A percentile compares a stretch with the other conserved stretches of the same genome.
phyloP scores from a whole-genome alignment of 495 filamentous ascomycete species.

The Choiromyces venosus region DNA sequence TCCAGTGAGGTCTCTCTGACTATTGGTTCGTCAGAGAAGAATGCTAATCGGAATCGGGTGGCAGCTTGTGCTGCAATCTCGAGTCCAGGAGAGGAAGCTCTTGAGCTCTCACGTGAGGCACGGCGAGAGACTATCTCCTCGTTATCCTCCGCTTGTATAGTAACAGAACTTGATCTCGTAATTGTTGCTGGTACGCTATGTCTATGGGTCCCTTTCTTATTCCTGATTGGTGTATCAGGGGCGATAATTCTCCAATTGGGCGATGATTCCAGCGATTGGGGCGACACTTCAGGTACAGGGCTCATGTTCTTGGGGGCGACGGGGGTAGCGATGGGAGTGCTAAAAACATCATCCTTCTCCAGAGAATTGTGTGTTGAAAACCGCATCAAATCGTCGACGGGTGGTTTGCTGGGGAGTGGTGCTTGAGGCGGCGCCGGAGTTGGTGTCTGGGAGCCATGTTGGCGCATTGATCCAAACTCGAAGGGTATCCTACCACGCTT shows the following conservation, averaged over 20 bases:
- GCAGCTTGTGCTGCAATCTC: conserved; percentile 35
- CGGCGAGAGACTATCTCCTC: conserved; percentile 6
- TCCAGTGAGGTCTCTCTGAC: conserved; percentile 18
- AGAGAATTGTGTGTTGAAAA: conserved; percentile 27
- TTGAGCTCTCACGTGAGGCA: conserved; percentile 15
- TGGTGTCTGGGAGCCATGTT: conserved; percentile 29
- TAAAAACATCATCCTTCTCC: conserved; percentile 22
- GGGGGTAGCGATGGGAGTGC: conserved; percentile 16
- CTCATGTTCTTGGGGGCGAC: conserved; percentile 18
- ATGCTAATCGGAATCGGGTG: conserved; percentile 26
- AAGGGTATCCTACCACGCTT: conserved; percentile 28
- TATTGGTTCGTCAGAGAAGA: conserved; percentile 23
- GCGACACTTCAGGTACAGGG: conserved; percentile 20
- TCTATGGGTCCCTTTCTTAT: conserved; percentile 7
- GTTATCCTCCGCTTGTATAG: conserved; percentile 20
- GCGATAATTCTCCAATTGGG: conserved; percentile 39
- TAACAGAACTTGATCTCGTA: conserved; percentile 22
- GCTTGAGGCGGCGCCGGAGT: conserved; percentile 24
- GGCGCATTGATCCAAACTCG: conserved; percentile 23
- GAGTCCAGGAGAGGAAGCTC: conserved; percentile 29
- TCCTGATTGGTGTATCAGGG: conserved; percentile 31
- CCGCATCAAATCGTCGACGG: conserved; percentile 26
- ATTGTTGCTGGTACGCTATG: conserved; percentile 25
- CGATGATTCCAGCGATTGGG: conserved; percentile 22
- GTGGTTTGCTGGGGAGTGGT: background rate